These are phyloP conservation scores for Bocquillonia castaneifolia DNA, from an alignment of 441 rosid species.

Conservation along the genomic window DNA sequence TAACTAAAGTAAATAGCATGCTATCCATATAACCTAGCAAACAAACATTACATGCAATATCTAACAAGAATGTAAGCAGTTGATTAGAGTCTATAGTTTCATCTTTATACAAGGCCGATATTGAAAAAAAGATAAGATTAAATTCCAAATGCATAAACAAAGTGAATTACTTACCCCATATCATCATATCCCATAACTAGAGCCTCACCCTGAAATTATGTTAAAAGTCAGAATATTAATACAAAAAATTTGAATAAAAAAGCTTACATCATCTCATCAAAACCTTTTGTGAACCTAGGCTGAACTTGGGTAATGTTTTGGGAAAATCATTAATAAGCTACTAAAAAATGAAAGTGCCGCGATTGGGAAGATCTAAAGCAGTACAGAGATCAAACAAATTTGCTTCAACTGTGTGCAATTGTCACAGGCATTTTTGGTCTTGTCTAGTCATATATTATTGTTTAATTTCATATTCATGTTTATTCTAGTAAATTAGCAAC, in stretches of 20 bases:
- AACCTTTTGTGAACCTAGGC: background rate
- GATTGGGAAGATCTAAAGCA: background rate
- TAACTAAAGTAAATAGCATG: background rate
- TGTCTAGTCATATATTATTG: background rate
- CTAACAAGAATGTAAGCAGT: background rate
- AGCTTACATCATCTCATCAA: background rate
- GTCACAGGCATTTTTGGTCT: background rate
- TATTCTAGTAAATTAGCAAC: no score
- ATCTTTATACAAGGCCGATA: background rate
- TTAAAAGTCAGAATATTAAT: constrained; percentile 24
- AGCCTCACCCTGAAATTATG: constrained; percentile 85
- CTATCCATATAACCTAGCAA: background rate
- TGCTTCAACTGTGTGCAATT: background rate
- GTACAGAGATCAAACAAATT: background rate
- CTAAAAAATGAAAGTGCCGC: background rate
- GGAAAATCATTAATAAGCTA: background rate
- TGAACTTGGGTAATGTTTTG: background rate
- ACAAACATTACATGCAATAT: background rate
- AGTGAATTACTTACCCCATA: constrained; percentile 72
- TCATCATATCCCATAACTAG: constrained; percentile 98
- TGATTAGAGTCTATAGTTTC: background rate
- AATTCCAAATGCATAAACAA: constrained; percentile 14
- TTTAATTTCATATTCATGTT: background rate
- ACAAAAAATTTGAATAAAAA: constrained; percentile 9
- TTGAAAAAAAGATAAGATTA: constrained; percentile 1